Evolutionary conservation across 352 stramenopile genomes (phyloP).

Genomic region (Pythium periplocum): DNA sequence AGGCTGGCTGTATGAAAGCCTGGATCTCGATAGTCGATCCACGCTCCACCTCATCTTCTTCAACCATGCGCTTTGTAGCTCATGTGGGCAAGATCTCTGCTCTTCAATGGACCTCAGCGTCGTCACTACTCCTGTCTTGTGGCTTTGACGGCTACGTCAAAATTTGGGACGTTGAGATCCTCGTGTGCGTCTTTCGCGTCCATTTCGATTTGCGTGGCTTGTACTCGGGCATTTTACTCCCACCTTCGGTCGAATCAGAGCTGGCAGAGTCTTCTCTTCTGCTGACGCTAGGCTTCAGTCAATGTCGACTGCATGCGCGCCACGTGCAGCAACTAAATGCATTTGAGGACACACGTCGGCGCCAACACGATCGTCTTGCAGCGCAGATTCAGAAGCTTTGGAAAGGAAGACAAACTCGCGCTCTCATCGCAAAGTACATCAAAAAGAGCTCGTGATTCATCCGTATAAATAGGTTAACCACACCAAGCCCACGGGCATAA

Average conservation of each 20-base stretch:
- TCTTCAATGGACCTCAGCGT: constrained; percentile 42
- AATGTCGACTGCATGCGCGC: constrained; percentile 23
- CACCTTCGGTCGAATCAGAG: no score
- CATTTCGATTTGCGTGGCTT: constrained; percentile 45
- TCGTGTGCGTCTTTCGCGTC: constrained; percentile 24
- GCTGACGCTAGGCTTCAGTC: not conserved
- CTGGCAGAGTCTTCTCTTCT: not conserved
- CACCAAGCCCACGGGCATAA: no score
- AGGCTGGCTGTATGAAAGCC: constrained; percentile 39
- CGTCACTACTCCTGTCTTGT: constrained; percentile 37
- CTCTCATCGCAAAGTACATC: constrained; percentile 49
- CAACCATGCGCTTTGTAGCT: constrained; percentile 34
- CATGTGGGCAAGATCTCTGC: constrained; percentile 47
- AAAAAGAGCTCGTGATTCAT: no score
- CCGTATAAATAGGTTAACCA: constrained; percentile 8
- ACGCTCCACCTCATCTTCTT: constrained; percentile 7
- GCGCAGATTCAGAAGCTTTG: constrained; percentile 51
- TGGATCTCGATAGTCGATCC: constrained; percentile 47
- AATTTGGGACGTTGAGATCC: constrained; percentile 41
- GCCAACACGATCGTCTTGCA: constrained; percentile 27
- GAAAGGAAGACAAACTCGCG: constrained; percentile 45
- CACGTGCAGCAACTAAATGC: constrained; percentile 29
- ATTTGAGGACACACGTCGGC: constrained; percentile 31
- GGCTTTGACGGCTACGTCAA: constrained; percentile 62
- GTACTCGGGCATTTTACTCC: constrained; percentile 20